phyloP scores from a whole-genome alignment of 495 filamentous ascomycete genomes.

The Neurospora terricola region DNA sequence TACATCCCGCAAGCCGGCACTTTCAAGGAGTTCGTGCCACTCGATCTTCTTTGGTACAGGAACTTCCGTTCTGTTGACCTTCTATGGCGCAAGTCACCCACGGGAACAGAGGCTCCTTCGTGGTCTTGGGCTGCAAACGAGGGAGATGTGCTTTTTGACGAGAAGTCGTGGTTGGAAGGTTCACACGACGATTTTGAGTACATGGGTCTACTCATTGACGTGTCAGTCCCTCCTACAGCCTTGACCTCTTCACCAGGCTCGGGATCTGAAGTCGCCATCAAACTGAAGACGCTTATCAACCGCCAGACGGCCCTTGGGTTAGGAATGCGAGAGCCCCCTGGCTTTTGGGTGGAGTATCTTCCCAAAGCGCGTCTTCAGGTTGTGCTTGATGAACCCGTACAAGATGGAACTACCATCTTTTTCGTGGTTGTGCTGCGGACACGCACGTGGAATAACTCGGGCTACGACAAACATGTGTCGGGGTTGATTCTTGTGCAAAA shows the following conservation, averaged over 20 bases:
- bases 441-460: background rate
- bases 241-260: background rate
- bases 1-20: background rate
- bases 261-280: background rate
- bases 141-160: background rate
- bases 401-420: background rate
- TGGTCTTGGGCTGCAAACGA: background rate
- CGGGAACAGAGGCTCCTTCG: background rate
- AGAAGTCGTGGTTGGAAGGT: background rate
- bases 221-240: background rate
- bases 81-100: background rate
- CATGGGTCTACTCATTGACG: background rate
- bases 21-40: background rate
- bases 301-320: background rate
- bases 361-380: background rate
- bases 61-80: background rate
- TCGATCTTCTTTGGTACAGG: background rate
- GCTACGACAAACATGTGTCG: background rate
- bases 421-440: background rate
- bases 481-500: background rate
- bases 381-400: background rate
- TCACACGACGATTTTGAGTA: background rate
- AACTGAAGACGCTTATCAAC: background rate
- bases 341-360: background rate
- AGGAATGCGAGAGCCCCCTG: background rate